These are phyloP conservation scores for Clonostachys chloroleuca DNA, from an alignment of 2,329 filamentous ascomycete species.

Conservation along the genomic window DNA sequence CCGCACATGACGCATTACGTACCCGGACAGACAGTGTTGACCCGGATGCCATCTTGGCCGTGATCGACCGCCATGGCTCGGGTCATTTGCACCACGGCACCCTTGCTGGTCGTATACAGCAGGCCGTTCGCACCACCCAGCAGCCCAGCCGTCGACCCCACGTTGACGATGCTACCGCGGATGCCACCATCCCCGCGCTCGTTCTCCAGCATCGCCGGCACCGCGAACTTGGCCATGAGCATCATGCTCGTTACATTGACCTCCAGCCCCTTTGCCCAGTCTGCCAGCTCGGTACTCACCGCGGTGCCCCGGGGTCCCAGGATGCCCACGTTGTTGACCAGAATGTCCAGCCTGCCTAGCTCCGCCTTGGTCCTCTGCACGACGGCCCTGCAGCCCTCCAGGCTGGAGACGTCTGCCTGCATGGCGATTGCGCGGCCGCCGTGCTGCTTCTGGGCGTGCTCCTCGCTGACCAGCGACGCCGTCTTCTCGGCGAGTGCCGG, in stretches of 20 bases:
- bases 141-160: conserved; percentile 55
- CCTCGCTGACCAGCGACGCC: conserved; percentile 41
- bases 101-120: conserved; percentile 41
- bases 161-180: conserved; percentile 54
- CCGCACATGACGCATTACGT: conserved; percentile 16
- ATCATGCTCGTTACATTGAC: conserved; percentile 65
- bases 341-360: conserved; percentile 56
- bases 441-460: conserved; percentile 2
- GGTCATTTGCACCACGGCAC: conserved; percentile 46
- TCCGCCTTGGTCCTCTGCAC: conserved; percentile 32
- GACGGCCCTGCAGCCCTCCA: conserved; percentile 40
- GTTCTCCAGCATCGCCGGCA: conserved; percentile 56
- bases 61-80: conserved; percentile 46
- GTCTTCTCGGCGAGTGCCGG: conserved; percentile 45
- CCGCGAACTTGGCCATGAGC: conserved; percentile 55
- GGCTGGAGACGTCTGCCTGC: conserved; percentile 49
- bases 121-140: conserved; percentile 38
- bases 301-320: conserved; percentile 55
- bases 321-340: conserved; percentile 63
- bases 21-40: conserved; percentile 45
- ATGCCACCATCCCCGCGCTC: conserved; percentile 10
- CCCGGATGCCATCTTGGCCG: conserved; percentile 35
- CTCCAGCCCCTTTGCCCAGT: conserved; percentile 52
- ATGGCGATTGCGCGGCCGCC: conserved; percentile 34
- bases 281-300: conserved; percentile 52